Base-by-base conservation (phyloP, 1,284 basidiomycete genomes). In the Trichosporon ovoides region DNA sequence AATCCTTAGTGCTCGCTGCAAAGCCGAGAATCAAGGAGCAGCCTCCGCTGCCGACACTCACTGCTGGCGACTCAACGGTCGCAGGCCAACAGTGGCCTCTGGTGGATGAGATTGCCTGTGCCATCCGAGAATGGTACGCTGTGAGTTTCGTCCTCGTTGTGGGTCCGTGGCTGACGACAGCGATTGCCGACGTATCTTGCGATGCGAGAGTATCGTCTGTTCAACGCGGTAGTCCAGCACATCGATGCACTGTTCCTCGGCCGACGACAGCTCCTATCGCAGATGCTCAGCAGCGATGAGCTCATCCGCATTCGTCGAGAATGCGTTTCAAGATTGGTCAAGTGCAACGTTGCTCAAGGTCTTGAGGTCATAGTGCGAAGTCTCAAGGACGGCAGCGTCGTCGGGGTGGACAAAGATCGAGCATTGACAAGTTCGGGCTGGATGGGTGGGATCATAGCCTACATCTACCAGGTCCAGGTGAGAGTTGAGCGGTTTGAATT, bases 61-160 rank as follows among this genome's bases (percentile, higher is more conserved):
- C 93, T 62, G 89, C 90, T 4, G 90, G 90, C 48, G 92, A 95
- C 71, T 91, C 95, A 64, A 97, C 93, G 1, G 82, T 84, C 3
- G 86, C 87, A 0, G 92, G 92, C 6, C 81, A 83, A 24, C 80
- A 78, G 12, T 93, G 96, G 72, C 95, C 94, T 1, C 86, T 98
- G 68, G 85, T 98, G 54, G 95, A 98, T 77, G 95, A 98, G 79
- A 96, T 98, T 66, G 90, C 95, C 0, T 95, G 92, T 19, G 93
- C 95, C 0, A 80, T 98, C 40, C 85, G 94, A 35, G 95, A 98
- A 82, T 98, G 94, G 92, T 88, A 93, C 70, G 84, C 85, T 31
- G 82, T 95, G 55, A 70, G 74, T 68, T 1, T 5, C 24, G n/a
- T 20, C n/a, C 38, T 18, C n/a, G 12, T 11, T n/a, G n/a, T 9